Evolutionary conservation across 164 flowering plant species (phyloP), one percentile per base, ranked within the genome.

Genomic region (Piper betle): DNA sequence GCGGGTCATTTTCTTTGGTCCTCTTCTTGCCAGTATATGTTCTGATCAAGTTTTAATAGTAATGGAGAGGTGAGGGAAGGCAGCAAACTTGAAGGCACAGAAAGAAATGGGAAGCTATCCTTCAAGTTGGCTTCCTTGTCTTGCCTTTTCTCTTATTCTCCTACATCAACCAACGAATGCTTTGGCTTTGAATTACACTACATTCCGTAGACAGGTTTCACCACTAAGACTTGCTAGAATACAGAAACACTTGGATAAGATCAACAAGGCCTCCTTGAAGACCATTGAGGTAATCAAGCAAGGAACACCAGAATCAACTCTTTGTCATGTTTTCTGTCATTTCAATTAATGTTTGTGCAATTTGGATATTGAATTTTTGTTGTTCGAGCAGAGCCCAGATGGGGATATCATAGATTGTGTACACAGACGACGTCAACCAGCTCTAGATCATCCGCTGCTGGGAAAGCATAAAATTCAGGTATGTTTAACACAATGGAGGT

Each of bases 381-480:
- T 20, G 43, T 59, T 59, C 59, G 5, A 25, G 38, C 80, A 93
- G 99, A 87, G 99, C 77, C 86, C 92, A 52, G 99, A 93, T 77
- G 97, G 97, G 69, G 99, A 93, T 74, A 74, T 84, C 40, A 88
- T 93, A 63, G 97, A 90, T 71, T 93, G 99, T 72, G 84, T 93
- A 61, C 92, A 79, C 53, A 82, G 66, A 66, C 81, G 74, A 76
- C 81, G 75, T 53, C 99, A 93, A 62, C 96, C 94, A 42, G 96
- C 97, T 72, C 78, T 93, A 19, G 96, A 93, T 78, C 96, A 93
- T 63, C 99, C 99, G 9, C 92, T 90, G 48, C 67, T 93, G 18
- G 84, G 82, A 78, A 84, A 80, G 68, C 99, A 93, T 81, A 82
- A 79, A 84, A 84, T 93, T 63, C 99, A 93, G 93, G 98, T 92